Evolutionary conservation across 1,284 basidiomycete genomes (phyloP), one percentile per base, ranked within the genome.

Genomic region (Ceratobasidium sp.): DNA sequence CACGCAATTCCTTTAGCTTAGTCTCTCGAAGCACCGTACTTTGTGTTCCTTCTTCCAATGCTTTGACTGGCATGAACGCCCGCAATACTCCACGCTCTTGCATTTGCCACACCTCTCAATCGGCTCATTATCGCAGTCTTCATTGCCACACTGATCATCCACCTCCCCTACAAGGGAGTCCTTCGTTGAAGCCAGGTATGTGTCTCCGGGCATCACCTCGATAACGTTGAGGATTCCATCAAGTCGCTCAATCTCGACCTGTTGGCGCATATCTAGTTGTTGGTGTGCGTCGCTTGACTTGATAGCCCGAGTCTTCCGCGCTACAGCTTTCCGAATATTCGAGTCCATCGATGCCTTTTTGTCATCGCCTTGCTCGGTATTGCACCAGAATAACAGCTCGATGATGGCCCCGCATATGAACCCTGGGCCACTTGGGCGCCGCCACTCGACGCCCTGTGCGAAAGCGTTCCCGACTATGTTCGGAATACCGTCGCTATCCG

Each of bases 1-100:
- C 10, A 3, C 6, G 17, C 15, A 13, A 62, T 7, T 7, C 38
- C 59, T 40, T 28, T 38, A 33, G 38, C 33, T 62, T 15, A 62
- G 33, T 20, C 59, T 40, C 38, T 62, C 61, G 20, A 59, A 56
- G 52, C 69, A 71, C 20, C 69, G 69, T 44, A 71, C 33, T 28
- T 71, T 71, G 44, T 71, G 69, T 6, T 42, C 56, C 52, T 46
- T 44, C 23, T 71, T 71, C 70, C 70, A 74, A 38, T 74, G 70
- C 48, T 62, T 64, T 10, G 57, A 33, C 59, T 74, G 70, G 28
- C 70, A 74, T 28, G 23, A 20, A 1, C 33, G 12, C 20, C 70
- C 70, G 33, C 70, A 74, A 52, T 74, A 74, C 59, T 62, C 42
- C 6, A 64, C 70, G 10, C 15, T 48, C n/a, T 52, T 74, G 46